Base-by-base conservation (phyloP, 495 filamentous ascomycete genomes). In the Xylaria sp. region DNA sequence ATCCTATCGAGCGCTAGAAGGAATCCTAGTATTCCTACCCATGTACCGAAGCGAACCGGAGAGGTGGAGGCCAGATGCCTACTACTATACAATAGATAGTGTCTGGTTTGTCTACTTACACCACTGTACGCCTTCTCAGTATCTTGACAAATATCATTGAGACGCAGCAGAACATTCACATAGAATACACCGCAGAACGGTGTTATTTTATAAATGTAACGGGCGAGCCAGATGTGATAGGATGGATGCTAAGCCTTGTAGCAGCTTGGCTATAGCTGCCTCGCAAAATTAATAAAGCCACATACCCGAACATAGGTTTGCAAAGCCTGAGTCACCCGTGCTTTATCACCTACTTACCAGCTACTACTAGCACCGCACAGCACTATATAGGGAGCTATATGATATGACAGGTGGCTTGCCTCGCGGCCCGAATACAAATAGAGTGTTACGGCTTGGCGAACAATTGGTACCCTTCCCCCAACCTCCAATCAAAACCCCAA, bases 401-500 rank as follows among this genome's bases (percentile, higher is more conserved):
- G 50, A 50, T 53, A 53, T 41, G 21, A 57, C 21, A 55, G 64
- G 65, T 57, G 50, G 65, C 37, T 67, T 40, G 52, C 29, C 65
- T 67, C 50, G 72, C 76, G 76, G 76, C 68, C 76, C 76, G 76
- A 77, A 77, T 77, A 71, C 68, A 72, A 69, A 76, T 72, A 70
- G 68, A 71, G 66, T 59, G 68, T 72, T 64, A 19, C 72, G 65
- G 61, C 55, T 64, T 64, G 67, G 68, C 72, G 58, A 77, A 74
- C 73, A 77, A 68, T 72, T 70, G 69, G 72, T 69, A 73, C 64
- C 71, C 77, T 69, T 75, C 68, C 67, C 64, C 67, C 74, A 61
- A 69, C 64, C 61, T 57, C 66, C 69, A 64, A 70, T 59, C 67
- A 48, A 37, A 71, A 48, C 61, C 62, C 66, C 43, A 31, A 37